Evolutionary conservation across 768 basidiomycete species (phyloP).

Genomic region (Mycena epipterygia): DNA sequence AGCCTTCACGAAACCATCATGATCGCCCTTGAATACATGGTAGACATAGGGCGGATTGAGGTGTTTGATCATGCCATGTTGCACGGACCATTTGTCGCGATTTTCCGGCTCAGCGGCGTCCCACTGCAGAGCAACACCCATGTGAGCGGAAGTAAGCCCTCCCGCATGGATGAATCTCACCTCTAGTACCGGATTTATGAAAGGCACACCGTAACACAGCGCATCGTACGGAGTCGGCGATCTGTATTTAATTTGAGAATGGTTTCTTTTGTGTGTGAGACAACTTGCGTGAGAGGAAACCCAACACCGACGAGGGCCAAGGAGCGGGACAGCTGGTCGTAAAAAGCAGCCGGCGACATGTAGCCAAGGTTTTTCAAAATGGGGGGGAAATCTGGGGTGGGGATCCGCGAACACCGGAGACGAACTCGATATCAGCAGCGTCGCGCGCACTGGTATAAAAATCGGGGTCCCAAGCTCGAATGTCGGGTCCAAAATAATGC

Average conservation of each 20-base stretch:
- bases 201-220: slow-evolving; percentile 52
- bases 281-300: slow-evolving; percentile 28
- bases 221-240: slow-evolving; percentile 47
- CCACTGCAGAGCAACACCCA: slow-evolving; percentile 41
- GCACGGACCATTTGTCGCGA: slow-evolving; percentile 44
- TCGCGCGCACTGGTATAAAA: slow-evolving; percentile 15
- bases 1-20: slow-evolving; percentile 45
- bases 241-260: slow-evolving; percentile 17
- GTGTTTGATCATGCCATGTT: slow-evolving; percentile 47
- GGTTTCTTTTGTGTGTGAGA: background rate
- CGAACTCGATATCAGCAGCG: slow-evolving; percentile 6
- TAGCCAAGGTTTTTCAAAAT: slow-evolving; percentile 18
- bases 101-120: slow-evolving; percentile 43
- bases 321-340: slow-evolving; percentile 17
- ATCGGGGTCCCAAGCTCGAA: slow-evolving; percentile 18
- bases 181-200: slow-evolving; percentile 50
- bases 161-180: background rate
- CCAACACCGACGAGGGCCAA: slow-evolving; percentile 23
- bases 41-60: slow-evolving; percentile 52
- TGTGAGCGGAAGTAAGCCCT: background rate
- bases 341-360: slow-evolving; percentile 11
- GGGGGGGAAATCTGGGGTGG: background rate
- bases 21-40: slow-evolving; percentile 45
- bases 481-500: slow-evolving; percentile 3
- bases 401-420: slow-evolving; percentile 7